Base-by-base conservation (phyloP, 495 filamentous ascomycete species). In the Penicillium robsamsonii region DNA sequence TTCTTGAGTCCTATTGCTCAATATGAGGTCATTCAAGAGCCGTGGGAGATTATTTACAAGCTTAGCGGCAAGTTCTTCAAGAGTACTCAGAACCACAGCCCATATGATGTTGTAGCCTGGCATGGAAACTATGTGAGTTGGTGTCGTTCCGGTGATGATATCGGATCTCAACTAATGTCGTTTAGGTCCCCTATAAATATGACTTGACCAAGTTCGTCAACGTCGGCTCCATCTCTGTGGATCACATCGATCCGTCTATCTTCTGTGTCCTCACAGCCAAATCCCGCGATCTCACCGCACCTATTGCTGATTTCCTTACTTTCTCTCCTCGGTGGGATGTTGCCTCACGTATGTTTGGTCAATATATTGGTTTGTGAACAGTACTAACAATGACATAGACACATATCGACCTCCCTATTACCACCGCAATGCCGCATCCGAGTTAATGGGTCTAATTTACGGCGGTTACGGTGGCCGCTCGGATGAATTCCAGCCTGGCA, bases 401-500 rank as follows among this genome's bases (percentile, higher is more conserved):
- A 78, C 78, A 20, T 77, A 78, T 53, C 71, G 75, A 3, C 76
- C 77, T 1, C 76, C 75, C 10, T 81, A 76, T 66, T 80, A 79
- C 60, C 77, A 80, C 59, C 76, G 78, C 45, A 82, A 79, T 54
- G 70, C 67, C 31, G 74, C 74, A 24, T 73, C 76, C 13, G 79
- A 82, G 57, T 63, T 81, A 31, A 78, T 81, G 75, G 78, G 78
- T 30, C 67, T 79, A 8, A 75, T 82, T 60, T 81, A 82, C 58
- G 80, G 81, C 42, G 75, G 73, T 0, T 81, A 81, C 57, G 76
- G 73, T 51, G 83, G 80, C 9, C 79, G 81, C 31, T 73, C 74
- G n/a, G 74, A 78, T 31, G 78, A 74, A 13, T 92, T 92, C 55
- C 72, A 76, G 59, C 76, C 79, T 0, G 83, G 81, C 15, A 79